Percentiles rank a stretch among this genome's conserved stretches.
These are phyloP conservation scores for Aspergillus kassunensis DNA, from an alignment of 495 filamentous ascomycete genomes.

Conservation along the genomic window DNA sequence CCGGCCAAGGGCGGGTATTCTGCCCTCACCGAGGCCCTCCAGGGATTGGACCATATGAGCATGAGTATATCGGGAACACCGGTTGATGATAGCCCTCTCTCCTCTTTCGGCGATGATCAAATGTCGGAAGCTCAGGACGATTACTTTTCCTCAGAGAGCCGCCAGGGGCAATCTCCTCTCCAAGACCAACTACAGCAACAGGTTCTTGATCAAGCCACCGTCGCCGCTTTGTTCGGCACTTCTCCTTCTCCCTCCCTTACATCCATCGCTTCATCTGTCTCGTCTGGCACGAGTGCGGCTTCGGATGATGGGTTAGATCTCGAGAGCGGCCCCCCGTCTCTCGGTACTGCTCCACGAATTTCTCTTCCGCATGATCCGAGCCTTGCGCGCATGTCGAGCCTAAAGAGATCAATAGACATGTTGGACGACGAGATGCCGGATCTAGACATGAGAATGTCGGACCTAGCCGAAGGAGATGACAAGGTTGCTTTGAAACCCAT, in stretches of 20 bases:
- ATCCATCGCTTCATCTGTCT: slow-evolving; percentile 44
- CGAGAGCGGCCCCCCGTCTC: slow-evolving; percentile 21
- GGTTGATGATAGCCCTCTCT: slow-evolving; percentile 34
- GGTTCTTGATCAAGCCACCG: slow-evolving; percentile 36
- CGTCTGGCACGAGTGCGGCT: slow-evolving; percentile 44
- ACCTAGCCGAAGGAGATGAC: slow-evolving; percentile 40
- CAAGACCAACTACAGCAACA: slow-evolving; percentile 24
- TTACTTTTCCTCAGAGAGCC: slow-evolving; percentile 39
- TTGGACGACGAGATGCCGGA: slow-evolving; percentile 39
- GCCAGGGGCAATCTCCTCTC: slow-evolving; percentile 19
- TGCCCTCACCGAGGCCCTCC: slow-evolving; percentile 36
- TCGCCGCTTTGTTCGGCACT: slow-evolving; percentile 37
- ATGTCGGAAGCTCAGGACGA: slow-evolving; percentile 39
- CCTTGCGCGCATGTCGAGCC: slow-evolving; percentile 30
- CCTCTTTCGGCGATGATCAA: slow-evolving; percentile 30
- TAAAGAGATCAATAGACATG: slow-evolving; percentile 46
- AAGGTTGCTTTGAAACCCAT: slow-evolving; percentile 38
- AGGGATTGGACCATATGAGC: slow-evolving; percentile 27
- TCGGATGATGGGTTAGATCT: slow-evolving; percentile 30
- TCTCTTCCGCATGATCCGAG: slow-evolving; percentile 31
- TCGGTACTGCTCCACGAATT: slow-evolving; percentile 31
- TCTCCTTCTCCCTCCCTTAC: slow-evolving; percentile 46
- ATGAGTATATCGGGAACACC: slow-evolving; percentile 31
- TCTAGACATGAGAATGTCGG: slow-evolving; percentile 45
- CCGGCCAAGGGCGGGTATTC: slow-evolving; percentile 27